phyloP scores from a whole-genome alignment of 2,329 filamentous ascomycete genomes.

The Exserohilum rostratum region DNA sequence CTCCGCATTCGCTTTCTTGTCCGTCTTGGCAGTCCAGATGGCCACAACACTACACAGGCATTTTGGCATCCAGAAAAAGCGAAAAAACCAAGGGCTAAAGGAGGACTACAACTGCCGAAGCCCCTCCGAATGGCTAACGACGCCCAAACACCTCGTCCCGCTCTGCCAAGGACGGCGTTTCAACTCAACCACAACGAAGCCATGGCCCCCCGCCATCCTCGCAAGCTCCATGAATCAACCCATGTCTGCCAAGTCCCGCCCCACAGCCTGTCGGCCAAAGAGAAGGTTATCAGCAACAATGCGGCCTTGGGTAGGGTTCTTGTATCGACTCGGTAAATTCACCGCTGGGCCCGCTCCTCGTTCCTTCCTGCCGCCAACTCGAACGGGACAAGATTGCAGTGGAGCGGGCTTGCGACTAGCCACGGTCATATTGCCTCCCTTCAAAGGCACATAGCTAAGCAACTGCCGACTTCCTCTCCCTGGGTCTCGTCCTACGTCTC shows the following conservation, averaged over 20 bases:
- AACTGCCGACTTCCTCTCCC: slow-evolving; percentile 39
- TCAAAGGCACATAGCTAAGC: slow-evolving; percentile 19
- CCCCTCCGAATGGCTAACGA: slow-evolving; percentile 7
- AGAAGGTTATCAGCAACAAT: slow-evolving; percentile 23
- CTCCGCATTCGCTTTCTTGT: too few species aligned
- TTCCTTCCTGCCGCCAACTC: slow-evolving; percentile 25
- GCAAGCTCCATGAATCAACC: slow-evolving; percentile 23
- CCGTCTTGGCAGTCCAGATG: not conserved
- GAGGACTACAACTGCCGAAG: slow-evolving; percentile 18
- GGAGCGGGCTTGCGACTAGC: slow-evolving; percentile 24
- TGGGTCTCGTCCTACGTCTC: slow-evolving; percentile 17
- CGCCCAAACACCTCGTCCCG: slow-evolving; percentile 11
- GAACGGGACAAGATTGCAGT: slow-evolving; percentile 20
- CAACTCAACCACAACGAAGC: slow-evolving; percentile 21
- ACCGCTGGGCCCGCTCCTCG: slow-evolving; percentile 19
- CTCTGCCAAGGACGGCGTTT: slow-evolving; percentile 28
- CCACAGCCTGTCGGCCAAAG: slow-evolving; percentile 33
- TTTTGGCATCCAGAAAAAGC: not conserved
- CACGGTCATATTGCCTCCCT: slow-evolving; percentile 19
- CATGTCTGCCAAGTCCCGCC: slow-evolving; percentile 41
- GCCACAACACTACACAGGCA: not conserved
- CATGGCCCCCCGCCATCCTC: slow-evolving; percentile 24
- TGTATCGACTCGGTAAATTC: slow-evolving; percentile 37
- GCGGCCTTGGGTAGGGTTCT: slow-evolving; percentile 15
- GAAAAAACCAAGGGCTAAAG: not conserved